Percentiles rank a stretch among this genome's conserved stretches.
Conservation (phyloP, 83 land plant species). For the Isoetes engelmannii region DNA sequence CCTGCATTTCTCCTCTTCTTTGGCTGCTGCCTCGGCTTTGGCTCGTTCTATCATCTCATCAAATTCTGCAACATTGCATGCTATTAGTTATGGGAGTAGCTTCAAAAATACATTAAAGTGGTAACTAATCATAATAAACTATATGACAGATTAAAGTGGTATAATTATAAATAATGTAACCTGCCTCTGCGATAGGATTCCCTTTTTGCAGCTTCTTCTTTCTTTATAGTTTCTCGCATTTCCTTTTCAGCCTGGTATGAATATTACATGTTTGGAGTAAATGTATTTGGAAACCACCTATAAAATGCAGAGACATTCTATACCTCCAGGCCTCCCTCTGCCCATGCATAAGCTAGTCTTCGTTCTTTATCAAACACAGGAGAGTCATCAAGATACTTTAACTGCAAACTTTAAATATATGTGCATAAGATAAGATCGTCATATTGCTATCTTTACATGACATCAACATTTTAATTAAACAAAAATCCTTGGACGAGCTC, state of each 20-base stretch:
- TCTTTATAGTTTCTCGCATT: constrained; percentile 21
- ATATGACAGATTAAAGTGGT: not conserved
- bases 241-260: constrained; percentile 27
- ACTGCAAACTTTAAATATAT: constrained; percentile 1
- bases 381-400: constrained; percentile 37
- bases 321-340: constrained; percentile 34
- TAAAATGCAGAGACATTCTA: not conserved
- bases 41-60: constrained; percentile 7
- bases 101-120: not conserved
- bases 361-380: constrained; percentile 40
- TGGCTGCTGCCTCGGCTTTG: not conserved
- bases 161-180: not conserved
- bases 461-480: not conserved
- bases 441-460: not conserved
- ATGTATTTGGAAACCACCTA: not conserved
- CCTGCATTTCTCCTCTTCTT: not conserved
- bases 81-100: not conserved
- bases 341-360: constrained; percentile 32
- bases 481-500: not conserved
- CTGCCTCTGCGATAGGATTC: constrained; percentile 31
- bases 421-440: not conserved
- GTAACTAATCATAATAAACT: not conserved
- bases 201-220: constrained; percentile 28
- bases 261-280: too few relatives aligned
- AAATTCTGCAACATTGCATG: constrained; percentile 1